These are phyloP conservation scores for Tulasnella sp. DNA, from an alignment of 768 basidiomycete genomes.

Conservation along the genomic window DNA sequence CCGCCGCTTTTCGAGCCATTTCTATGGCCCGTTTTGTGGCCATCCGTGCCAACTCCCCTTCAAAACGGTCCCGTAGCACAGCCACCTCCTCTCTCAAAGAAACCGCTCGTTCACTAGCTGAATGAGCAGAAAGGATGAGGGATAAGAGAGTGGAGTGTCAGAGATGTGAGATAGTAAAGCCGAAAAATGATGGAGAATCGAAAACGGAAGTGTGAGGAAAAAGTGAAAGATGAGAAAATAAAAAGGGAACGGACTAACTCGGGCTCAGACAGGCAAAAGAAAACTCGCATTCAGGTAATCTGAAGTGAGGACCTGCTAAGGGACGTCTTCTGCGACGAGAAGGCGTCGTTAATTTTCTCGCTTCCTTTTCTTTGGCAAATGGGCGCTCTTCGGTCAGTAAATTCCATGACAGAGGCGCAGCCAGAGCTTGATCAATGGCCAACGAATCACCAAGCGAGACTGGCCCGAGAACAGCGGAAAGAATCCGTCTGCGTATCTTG, in stretches of 20 bases:
- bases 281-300: constrained; percentile 33
- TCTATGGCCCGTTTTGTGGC: constrained; percentile 29
- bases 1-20: not conserved
- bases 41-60: constrained; percentile 59
- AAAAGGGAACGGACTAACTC: constrained; percentile 42
- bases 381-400: not conserved
- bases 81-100: constrained; percentile 58
- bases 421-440: constrained; percentile 66
- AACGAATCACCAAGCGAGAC: constrained; percentile 50
- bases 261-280: constrained; percentile 47
- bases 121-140: constrained; percentile 19
- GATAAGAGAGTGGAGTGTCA: constrained; percentile 18
- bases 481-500: constrained; percentile 52
- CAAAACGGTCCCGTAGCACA: constrained; percentile 51
- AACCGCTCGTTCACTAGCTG: constrained; percentile 60
- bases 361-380: not conserved
- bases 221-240: not conserved
- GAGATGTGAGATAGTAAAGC: not conserved
- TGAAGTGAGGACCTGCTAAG: not conserved
- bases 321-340: not conserved
- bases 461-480: constrained; percentile 55
- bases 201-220: not conserved
- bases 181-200: not conserved
- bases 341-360: not conserved
- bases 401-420: constrained; percentile 26